Base-by-base conservation (phyloP, 2,329 filamentous ascomycete genomes). In the Pseudogymnoascus sp. region DNA sequence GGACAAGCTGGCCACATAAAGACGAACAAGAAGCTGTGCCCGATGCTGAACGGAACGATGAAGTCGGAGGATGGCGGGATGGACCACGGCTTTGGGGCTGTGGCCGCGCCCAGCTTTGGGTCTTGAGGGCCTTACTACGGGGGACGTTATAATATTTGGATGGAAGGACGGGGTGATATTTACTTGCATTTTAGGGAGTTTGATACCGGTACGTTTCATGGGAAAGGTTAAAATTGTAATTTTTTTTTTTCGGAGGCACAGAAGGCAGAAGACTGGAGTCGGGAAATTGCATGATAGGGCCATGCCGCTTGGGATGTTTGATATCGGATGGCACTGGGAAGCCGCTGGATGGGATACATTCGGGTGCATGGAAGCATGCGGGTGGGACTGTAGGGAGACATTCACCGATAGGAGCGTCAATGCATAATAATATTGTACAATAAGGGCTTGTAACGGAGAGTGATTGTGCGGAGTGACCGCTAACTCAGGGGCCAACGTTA, bases 1-100 rank as follows among this genome's bases (percentile, higher is more conserved):
- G 94, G 94, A 59, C 89, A 94, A 74, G 89, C 96, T 61, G 94
- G 94, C 33, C 94, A 99, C 72, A 99, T 99, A 80, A 97, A 97
- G 77, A 97, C 93, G 57, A 97, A 97, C 80, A 96, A 97, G 79
- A 97, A 97, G 91, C 82, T 92, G 69, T 95, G 90, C 73, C 90
- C 90, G 57, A 79, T 94, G 73, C 86, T 95, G 64, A 95, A 95
- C 72, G 90, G 91, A 60, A 90, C 88, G 33, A 88, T 88, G 78
- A 87, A 88, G 66, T 76, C 78, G 39, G 81, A 83, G 67, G 81
- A 81, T 64, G 77, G 77, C 62, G 75, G 76, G n/a, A 76, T 77
- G 37, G 82, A 84, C 64, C 79, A 84, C 64, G 81, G 82, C 5
- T 85, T 85, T 72, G 83, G 83, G 62, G 79, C 81, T 61, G 68